Percentiles rank a stretch among this genome's conserved stretches.
Conservation (phyloP, 2,329 filamentous ascomycete genomes). For the Colletotrichum gigasporum region DNA sequence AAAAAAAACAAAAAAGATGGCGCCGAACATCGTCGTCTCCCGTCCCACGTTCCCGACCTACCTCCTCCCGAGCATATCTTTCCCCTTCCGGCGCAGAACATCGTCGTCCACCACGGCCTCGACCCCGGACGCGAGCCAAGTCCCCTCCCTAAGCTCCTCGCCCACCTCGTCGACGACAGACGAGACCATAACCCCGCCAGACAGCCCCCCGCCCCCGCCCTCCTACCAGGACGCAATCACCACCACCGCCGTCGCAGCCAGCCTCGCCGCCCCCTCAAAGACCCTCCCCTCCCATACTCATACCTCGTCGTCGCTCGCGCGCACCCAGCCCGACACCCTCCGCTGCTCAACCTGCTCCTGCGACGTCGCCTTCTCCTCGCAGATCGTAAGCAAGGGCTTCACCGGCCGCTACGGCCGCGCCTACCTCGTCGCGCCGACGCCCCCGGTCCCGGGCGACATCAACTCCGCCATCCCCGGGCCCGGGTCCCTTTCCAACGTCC, state of each 20-base stretch:
- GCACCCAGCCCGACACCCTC: constrained; percentile 62
- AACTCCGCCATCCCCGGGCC: constrained; percentile 35
- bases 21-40: constrained; percentile 47
- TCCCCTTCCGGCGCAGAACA: constrained; percentile 56
- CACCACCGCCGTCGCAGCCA: neutral
- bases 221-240: constrained; percentile 32
- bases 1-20: constrained; percentile 5
- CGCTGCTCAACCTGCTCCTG: constrained; percentile 67
- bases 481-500: constrained; percentile 61
- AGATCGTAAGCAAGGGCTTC: constrained; percentile 74
- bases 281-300: neutral
- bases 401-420: constrained; percentile 72
- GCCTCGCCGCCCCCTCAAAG: neutral
- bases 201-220: constrained; percentile 36
- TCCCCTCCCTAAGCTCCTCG: constrained; percentile 47
- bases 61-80: constrained; percentile 60
- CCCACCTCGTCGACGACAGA: constrained; percentile 45
- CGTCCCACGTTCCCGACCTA: constrained; percentile 59
- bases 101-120: constrained; percentile 37
- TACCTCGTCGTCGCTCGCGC: constrained; percentile 47
- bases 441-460: constrained; percentile 31
- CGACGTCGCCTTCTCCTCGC: constrained; percentile 68
- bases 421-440: constrained; percentile 62
- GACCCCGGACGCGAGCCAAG: constrained; percentile 35
- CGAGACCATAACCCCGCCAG: constrained; percentile 33